These are phyloP conservation scores for Cornus florida DNA, from an alignment of 148 eudicot species.

Conservation along the genomic window DNA sequence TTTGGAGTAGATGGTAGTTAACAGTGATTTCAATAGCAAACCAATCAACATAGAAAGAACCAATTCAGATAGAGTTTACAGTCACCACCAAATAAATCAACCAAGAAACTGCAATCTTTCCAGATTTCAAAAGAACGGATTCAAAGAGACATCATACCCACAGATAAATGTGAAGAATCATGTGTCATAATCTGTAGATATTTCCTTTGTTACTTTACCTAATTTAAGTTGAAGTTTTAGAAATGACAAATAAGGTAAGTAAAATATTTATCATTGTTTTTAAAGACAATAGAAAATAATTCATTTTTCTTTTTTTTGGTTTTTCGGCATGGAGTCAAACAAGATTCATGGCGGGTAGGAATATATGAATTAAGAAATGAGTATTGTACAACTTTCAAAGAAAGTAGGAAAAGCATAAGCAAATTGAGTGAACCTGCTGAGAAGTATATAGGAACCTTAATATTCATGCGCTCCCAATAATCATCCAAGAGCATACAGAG, in stretches of 20 bases:
- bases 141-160: too few species aligned
- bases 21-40: too few species aligned
- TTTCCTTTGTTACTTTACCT: too few species aligned
- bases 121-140: too few species aligned
- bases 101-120: too few species aligned
- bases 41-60: too few species aligned
- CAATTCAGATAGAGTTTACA: too few species aligned
- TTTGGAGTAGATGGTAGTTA: too few species aligned
- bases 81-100: too few species aligned
- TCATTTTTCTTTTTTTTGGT: neutral
- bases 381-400: neutral
- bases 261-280: neutral
- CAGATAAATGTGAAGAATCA: too few species aligned
- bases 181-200: too few species aligned
- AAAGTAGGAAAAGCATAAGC: constrained; percentile 5
- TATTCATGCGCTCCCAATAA: constrained; percentile 93
- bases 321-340: neutral
- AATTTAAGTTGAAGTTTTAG: neutral
- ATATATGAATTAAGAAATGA: neutral
- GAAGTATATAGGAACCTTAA: constrained; percentile 88
- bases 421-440: constrained; percentile 65
- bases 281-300: neutral
- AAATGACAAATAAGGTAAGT: neutral
- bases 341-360: neutral
- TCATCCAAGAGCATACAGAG: constrained; percentile 86